Evolutionary conservation across 2,329 filamentous ascomycete genomes (phyloP), one percentile per base, ranked within the genome.

Genomic region (Colletotrichum agaves): DNA sequence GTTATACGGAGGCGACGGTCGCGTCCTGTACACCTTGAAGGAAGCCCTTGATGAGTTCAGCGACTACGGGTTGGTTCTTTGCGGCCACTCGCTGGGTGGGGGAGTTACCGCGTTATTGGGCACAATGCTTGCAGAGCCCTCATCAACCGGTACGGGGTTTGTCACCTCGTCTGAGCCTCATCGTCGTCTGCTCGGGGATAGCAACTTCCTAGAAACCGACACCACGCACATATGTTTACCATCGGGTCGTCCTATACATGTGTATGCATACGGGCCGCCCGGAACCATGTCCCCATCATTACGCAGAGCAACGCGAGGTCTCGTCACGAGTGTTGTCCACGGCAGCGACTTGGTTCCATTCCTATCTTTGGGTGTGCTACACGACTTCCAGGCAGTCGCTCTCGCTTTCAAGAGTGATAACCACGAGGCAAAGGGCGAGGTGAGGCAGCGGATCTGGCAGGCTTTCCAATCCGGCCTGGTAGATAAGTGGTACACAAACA

Each of bases 191-290:
- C 71, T 84, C 8, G 73, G 78, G 2, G 72, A 79, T 23, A 71
- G 74, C 3, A 72, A 71, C 31, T 57, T 70, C n/a, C 60, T 65
- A 41, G 35, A 67, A 64, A 37, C 59, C 39, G 52, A 62, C 4
- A 50, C 58, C 12, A 71, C 74, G 13, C 78, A 80, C 17, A 77
- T 88, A 35, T 84, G 82, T 17, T 83, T 94, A 0, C 92, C 92
- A 0, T 73, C 89, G 0, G 88, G 89, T 15, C 86, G 92, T 0
- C 89, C 90, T 3, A 91, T 94, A 19, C 92, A 94, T 72, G 92
- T 93, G 12, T 94, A 93, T 75, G 90, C 92, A 6, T 94, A 93
- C 75, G 92, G 92, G 0, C 89, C 91, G 2, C 91, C 91, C 0
- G 87, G 90, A 0, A 91, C 90, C 13, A 88, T 94, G 85, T 92